These are phyloP conservation scores for Exophiala sp. DNA, from an alignment of 2,329 filamentous ascomycete genomes.

Conservation along the genomic window DNA sequence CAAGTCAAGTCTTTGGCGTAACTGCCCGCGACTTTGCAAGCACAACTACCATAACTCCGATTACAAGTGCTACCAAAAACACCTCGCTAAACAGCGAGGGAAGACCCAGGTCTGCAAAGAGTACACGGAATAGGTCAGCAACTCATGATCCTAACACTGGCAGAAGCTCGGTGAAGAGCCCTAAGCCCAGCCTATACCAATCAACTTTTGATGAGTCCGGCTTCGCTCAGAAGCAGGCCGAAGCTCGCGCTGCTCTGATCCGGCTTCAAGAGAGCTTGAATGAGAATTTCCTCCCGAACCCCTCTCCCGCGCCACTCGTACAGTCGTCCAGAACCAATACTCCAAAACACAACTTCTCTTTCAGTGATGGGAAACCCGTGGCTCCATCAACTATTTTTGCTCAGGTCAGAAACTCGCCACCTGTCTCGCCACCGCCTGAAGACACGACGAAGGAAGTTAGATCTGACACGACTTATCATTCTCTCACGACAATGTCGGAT, in stretches of 20 bases:
- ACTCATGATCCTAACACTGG: constrained; percentile 10
- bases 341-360: constrained; percentile 8
- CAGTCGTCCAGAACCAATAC: constrained; percentile 7
- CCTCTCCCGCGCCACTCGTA: constrained; percentile 5
- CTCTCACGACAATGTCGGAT: constrained; percentile 8
- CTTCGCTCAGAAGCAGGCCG: constrained; percentile 27
- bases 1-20: constrained; percentile 15
- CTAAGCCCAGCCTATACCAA: background rate
- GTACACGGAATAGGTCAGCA: background rate
- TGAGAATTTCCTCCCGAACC: constrained; percentile 20
- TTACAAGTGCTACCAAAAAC: constrained; percentile 18
- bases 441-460: constrained; percentile 1
- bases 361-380: constrained; percentile 15
- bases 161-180: background rate
- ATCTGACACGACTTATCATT: constrained; percentile 13
- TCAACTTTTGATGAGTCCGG: constrained; percentile 26
- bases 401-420: constrained; percentile 14
- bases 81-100: constrained; percentile 6
- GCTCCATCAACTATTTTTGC: constrained; percentile 21
- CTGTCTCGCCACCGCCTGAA: constrained; percentile 9
- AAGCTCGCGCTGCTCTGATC: constrained; percentile 26
- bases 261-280: constrained; percentile 27
- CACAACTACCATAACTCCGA: constrained; percentile 10
- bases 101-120: background rate
- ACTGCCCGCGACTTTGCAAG: constrained; percentile 25